phyloP scores from a whole-genome alignment of 2,329 filamentous ascomycete genomes.

The Claviceps lovelessii region DNA sequence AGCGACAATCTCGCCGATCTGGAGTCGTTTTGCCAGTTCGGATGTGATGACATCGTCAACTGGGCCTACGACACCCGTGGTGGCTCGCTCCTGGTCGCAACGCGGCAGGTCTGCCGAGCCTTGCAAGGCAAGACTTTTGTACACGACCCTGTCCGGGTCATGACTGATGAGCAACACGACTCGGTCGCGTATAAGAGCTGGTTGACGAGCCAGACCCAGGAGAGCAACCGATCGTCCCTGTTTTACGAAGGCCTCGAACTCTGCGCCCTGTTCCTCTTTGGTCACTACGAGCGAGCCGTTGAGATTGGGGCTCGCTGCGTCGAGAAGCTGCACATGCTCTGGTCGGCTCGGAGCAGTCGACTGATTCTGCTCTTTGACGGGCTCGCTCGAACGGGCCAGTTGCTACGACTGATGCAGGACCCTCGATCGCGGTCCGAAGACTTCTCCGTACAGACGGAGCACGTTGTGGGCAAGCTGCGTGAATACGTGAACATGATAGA shows the following conservation, averaged over 20 bases:
- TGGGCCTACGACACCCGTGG: constrained; percentile 60
- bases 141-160: constrained; percentile 36
- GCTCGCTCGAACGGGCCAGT: constrained; percentile 37
- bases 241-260: constrained; percentile 57
- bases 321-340: constrained; percentile 34
- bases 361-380: constrained; percentile 47
- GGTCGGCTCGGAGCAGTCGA: constrained; percentile 45
- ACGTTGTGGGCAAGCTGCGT: constrained; percentile 38
- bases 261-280: constrained; percentile 47
- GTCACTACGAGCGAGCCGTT: constrained; percentile 45
- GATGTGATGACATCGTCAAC: constrained; percentile 58
- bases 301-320: constrained; percentile 39
- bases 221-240: constrained; percentile 48
- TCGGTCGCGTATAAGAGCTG: constrained; percentile 44
- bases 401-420: constrained; percentile 35
- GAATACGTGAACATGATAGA: constrained; percentile 46
- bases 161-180: constrained; percentile 55
- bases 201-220: constrained; percentile 35
- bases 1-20: constrained; percentile 56
- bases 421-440: constrained; percentile 29
- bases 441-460: constrained; percentile 27
- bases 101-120: constrained; percentile 52
- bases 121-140: constrained; percentile 58
- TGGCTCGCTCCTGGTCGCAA: constrained; percentile 51
- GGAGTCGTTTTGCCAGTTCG: constrained; percentile 55